Base-by-base conservation (phyloP, 106 monocot genomes). In the Allium sativum region DNA sequence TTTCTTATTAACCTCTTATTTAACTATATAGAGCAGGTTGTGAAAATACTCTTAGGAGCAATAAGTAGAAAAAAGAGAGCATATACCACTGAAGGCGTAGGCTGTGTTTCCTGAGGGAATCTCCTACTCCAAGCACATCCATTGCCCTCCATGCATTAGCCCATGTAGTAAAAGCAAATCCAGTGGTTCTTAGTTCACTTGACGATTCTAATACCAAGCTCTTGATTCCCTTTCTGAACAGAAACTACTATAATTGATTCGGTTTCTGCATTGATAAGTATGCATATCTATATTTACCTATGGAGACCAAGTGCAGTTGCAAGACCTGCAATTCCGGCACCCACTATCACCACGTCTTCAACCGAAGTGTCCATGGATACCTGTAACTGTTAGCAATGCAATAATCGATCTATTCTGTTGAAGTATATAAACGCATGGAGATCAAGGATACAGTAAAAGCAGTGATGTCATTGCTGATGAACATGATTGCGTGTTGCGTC, bases 161-260 rank as follows among this genome's bases (percentile, higher is more conserved):
- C 83, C 75, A 83, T 9, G 50, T 71, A 21, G 68, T 61, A 18
- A 83, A 69, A 8, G 75, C 83, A 47, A 75, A 82, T 22, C 82
- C 82, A 4, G 66, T 22, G 1, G 74, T 42, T 15, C 82, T 74
- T 71, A 82, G 45, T 7, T 48, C 19, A 7, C 59, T 56, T 11
- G 82, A 82, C 62, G 82, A 70, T 59, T 83, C 83, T 71, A 83
- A 59, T 15, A 82, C 75, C 47, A 83, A 14, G 65, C 83, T 61
- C 48, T 68, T 72, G 10, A 75, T 48, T 40, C 83, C 83, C 59
- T 54, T 68, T 64, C 83, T 83, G 65, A 9, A 68, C 10, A 53
- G 9, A 14, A 19, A 43, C 0, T 15, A 45, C 7, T 31, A 2
- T 31, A 3, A 31, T 31, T 31, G 31, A 31, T 31, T 31, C 31